Evolutionary conservation across 352 stramenopile species (phyloP), one percentile per base, ranked within the genome.

Genomic region (Phytophthora europaea): DNA sequence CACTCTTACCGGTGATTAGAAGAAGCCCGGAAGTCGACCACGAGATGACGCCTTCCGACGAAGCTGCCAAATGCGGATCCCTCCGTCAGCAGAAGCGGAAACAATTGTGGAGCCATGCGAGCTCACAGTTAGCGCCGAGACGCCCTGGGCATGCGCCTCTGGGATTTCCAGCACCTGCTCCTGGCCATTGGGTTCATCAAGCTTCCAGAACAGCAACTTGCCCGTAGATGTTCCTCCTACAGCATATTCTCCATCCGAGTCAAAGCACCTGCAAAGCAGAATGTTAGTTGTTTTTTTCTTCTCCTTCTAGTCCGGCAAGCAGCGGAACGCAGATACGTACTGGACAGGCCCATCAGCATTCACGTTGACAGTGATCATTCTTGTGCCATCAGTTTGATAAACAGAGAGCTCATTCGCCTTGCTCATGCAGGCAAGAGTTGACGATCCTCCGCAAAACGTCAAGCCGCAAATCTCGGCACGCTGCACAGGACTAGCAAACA

Each of bases 161-260:
- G 84, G 79, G 56, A 96, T 93, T 64, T 93, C 82, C 54, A 93
- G 83, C 54, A 94, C 82, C 34, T 90, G 82, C 60, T 91, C 86
- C 47, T 84, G 76, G 0, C 79, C 78, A n/a, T 67, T 79, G n/a
- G 83, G 73, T 36, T 94, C 87, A 68, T 93, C 85, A 6, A 96
- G 78, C 60, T 94, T 94, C 89, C 89, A 96, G 70, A 95, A 90
- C 40, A 94, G 68, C 15, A 95, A 60, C 57, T 92, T 92, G 64
- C 89, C 89, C 2, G 83, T 93, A 9, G 87, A 85, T 10, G 87
- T 92, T 4, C 89, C 89, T 33, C 84, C 89, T 5, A 95, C 79
- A 4, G 88, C 89, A 51, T 89, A 95, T 64, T 93, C 85, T 40
- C 85, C 83, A 45, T 96, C 89, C 61, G 85, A 94, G 23, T 91